Percentiles rank a stretch among this genome's conserved stretches.
Evolutionary conservation across 2,329 filamentous ascomycete genomes (phyloP).

Genomic region (Cordyceps tenuipes): DNA sequence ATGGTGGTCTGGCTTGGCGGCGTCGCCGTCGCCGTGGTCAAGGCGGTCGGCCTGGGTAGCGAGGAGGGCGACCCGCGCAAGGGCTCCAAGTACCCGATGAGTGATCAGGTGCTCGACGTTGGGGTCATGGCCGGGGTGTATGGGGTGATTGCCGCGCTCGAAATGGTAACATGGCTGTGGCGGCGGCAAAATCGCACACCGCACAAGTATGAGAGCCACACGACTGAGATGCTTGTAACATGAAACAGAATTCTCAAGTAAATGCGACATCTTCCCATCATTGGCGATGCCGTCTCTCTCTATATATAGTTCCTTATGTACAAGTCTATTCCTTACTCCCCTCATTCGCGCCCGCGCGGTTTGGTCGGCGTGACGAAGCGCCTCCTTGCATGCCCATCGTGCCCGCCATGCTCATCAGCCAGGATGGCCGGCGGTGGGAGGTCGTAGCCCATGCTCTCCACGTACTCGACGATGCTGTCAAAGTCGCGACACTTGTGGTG

Average conservation of each 20-base stretch:
- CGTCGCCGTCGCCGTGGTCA: slow-evolving; percentile 2
- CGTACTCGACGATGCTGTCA: slow-evolving; percentile 9
- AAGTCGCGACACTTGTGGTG: slow-evolving; percentile 13
- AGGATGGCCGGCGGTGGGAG: background rate
- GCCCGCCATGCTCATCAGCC: background rate
- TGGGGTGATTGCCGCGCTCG: background rate
- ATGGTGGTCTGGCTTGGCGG: slow-evolving; percentile 7
- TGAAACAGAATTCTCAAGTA: background rate
- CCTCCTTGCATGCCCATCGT: background rate
- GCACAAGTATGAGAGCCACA: background rate
- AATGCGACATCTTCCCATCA: background rate
- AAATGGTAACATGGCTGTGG: background rate
- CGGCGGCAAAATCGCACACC: background rate
- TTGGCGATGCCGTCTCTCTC: background rate
- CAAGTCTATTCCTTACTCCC: background rate
- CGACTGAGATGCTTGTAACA: background rate
- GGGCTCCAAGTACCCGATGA: slow-evolving; percentile 9
- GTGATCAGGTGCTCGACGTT: slow-evolving; percentile 9
- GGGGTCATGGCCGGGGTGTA: slow-evolving; percentile 9
- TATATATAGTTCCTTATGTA: background rate
- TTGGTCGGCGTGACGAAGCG: slow-evolving; percentile 6
- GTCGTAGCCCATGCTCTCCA: slow-evolving; percentile 9
- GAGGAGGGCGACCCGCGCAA: background rate
- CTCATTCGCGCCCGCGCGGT: background rate
- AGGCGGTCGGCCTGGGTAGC: slow-evolving; percentile 1